Conservation (phyloP, 169 alveolate genomes). For the Eimeria acervulina region DNA sequence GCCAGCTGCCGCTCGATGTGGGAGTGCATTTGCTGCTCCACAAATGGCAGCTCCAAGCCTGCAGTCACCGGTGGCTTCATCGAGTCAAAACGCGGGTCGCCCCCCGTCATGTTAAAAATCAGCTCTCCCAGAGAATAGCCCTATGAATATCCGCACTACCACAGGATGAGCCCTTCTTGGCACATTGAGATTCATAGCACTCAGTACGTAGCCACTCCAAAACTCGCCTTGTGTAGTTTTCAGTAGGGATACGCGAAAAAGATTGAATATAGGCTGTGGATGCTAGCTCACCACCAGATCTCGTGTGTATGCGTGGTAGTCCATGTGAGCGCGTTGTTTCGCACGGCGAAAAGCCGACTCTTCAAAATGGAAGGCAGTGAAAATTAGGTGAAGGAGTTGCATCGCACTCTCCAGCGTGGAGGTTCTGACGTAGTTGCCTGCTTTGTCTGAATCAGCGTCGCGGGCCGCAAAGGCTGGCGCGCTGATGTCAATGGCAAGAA, state of each 20-base stretch:
- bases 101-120: conserved; percentile 72
- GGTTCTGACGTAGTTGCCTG: conserved; percentile 71
- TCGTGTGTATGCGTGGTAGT: conserved; percentile 77
- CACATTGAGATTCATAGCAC: neutral
- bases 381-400: conserved; percentile 81
- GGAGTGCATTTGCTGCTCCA: conserved; percentile 47
- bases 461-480: conserved; percentile 74
- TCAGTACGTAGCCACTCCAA: neutral
- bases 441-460: conserved; percentile 7
- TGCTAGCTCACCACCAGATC: conserved; percentile 55
- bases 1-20: conserved; percentile 30
- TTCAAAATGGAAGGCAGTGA: conserved; percentile 86
- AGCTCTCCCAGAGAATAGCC: conserved; percentile 82
- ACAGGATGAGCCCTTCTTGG: neutral
- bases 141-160: conserved; percentile 41
- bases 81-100: conserved; percentile 76
- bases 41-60: conserved; percentile 23
- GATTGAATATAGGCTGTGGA: neutral
- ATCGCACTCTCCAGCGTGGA: conserved; percentile 83
- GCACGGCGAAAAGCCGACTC: conserved; percentile 90
- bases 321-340: conserved; percentile 84
- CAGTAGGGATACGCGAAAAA: neutral
- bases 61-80: conserved; percentile 50
- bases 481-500: conserved; percentile 88
- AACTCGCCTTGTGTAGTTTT: neutral